phyloP scores from a whole-genome alignment of 2,329 filamentous ascomycete species.

The Sclerotinia spermophila region DNA sequence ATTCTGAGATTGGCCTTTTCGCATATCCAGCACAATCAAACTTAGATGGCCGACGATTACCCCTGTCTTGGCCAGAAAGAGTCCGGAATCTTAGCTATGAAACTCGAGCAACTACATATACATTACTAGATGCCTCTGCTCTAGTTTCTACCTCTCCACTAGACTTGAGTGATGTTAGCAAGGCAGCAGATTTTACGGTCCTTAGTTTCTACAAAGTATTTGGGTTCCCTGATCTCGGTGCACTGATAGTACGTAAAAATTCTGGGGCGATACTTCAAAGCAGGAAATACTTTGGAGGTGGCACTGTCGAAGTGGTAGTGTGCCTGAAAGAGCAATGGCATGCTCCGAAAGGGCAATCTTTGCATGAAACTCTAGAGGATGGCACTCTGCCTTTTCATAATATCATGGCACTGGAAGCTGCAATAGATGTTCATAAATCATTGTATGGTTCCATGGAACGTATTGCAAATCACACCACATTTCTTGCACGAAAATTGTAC shows the following conservation, averaged over 20 bases:
- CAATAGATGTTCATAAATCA: conserved; percentile 63
- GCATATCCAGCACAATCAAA: conserved; percentile 63
- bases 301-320: conserved; percentile 87
- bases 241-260: conserved; percentile 73
- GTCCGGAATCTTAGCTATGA: conserved; percentile 40
- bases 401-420: conserved; percentile 77
- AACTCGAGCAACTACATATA: conserved; percentile 47
- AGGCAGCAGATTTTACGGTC: conserved; percentile 78
- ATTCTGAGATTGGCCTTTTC: conserved; percentile 50
- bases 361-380: conserved; percentile 85
- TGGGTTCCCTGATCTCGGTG: conserved; percentile 88
- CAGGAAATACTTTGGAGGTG: conserved; percentile 85
- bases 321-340: conserved; percentile 79
- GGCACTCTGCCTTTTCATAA: conserved; percentile 87
- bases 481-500: conserved; percentile 58
- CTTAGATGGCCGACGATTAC: conserved; percentile 60
- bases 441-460: conserved; percentile 69
- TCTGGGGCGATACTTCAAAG: conserved; percentile 60
- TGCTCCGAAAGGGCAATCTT: conserved; percentile 63
- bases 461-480: conserved; percentile 68
- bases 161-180: conserved; percentile 58
- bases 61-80: conserved; percentile 61
- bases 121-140: conserved; percentile 80
- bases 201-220: conserved; percentile 98
- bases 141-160: conserved; percentile 73